Percentiles rank a stretch among this genome's conserved stretches.
phyloP scores from a whole-genome alignment of 192 early-diverging fungal genomes.

The Coemansia sp. region DNA sequence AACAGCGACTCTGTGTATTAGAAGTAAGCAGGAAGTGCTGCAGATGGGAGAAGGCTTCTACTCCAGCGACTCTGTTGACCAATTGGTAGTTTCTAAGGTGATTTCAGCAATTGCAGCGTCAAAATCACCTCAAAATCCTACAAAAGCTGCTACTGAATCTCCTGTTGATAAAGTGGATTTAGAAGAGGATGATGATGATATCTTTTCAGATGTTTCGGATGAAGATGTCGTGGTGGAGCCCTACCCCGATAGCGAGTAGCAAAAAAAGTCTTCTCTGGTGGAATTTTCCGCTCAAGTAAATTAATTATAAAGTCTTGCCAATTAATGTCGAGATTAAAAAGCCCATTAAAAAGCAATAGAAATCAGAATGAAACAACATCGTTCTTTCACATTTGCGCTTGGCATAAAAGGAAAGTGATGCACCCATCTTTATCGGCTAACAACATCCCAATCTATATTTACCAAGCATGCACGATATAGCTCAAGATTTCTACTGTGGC shows the following conservation, averaged over 20 bases:
- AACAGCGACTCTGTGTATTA: slow-evolving; percentile 65
- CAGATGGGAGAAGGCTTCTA: not conserved
- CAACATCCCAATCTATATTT: no score
- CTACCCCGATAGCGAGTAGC: slow-evolving; percentile 20
- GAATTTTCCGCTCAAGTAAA: no score
- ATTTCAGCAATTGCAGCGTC: slow-evolving; percentile 53
- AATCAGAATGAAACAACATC: no score
- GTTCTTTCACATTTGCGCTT: no score
- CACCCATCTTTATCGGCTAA: no score
- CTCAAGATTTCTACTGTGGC: no score
- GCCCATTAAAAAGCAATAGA: no score
- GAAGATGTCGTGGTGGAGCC: slow-evolving; percentile 11
- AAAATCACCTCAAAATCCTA: slow-evolving; percentile 53
- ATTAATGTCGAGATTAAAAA: no score
- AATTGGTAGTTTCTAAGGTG: slow-evolving; percentile 28
- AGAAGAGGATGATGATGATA: slow-evolving; percentile 48
- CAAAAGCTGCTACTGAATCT: slow-evolving; percentile 1
- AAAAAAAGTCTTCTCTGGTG: no score
- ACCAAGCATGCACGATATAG: no score
- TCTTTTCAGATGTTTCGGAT: slow-evolving; percentile 73
- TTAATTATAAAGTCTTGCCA: no score
- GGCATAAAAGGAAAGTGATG: no score
- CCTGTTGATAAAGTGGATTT: slow-evolving; percentile 13
- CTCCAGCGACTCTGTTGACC: slow-evolving; percentile 4
- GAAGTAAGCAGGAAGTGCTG: slow-evolving; percentile 71